Evolutionary conservation across 805 yeast species (phyloP).

Genomic region (Cyberlindnera nakhonratchasimensis): DNA sequence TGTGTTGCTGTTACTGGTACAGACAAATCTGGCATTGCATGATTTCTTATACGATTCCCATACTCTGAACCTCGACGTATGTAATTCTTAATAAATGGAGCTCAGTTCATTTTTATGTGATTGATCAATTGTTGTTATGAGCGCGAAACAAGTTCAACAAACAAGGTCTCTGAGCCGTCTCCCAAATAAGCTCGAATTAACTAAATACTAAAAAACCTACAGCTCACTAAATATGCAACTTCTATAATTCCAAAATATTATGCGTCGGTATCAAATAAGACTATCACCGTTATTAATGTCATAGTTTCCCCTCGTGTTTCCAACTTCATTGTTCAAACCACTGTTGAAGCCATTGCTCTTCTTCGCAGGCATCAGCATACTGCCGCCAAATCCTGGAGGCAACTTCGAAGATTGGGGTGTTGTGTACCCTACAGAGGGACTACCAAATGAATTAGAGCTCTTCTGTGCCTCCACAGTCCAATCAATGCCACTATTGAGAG

Average conservation of each 20-base stretch:
- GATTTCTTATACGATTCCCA: neutral
- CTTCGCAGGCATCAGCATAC: constrained; percentile 32
- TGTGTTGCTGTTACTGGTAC: constrained; percentile 41
- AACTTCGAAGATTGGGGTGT: constrained; percentile 17
- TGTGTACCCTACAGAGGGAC: neutral
- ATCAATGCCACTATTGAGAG: constrained; percentile 15
- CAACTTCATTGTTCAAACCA: no score
- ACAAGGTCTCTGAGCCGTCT: no score
- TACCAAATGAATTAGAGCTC: neutral
- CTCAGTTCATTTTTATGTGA: no score
- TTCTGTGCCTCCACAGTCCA: constrained; percentile 23
- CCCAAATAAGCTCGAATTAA: no score
- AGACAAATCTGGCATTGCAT: constrained; percentile 1
- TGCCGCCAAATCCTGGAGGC: constrained; percentile 42
- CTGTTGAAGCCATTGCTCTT: no score
- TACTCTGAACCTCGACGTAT: no score
- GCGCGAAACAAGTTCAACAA: neutral
- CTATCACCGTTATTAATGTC: constrained; percentile 19
- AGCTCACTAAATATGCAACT: no score
- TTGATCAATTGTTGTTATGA: neutral
- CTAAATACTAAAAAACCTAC: no score
- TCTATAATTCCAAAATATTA: no score
- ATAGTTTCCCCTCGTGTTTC: no score
- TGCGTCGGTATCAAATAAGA: constrained; percentile 9
- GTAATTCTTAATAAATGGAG: no score